Percentiles rank a stretch among this genome's conserved stretches.
Conservation (phyloP, 2,329 filamentous ascomycete species). For the Aspergillus versicolor region DNA sequence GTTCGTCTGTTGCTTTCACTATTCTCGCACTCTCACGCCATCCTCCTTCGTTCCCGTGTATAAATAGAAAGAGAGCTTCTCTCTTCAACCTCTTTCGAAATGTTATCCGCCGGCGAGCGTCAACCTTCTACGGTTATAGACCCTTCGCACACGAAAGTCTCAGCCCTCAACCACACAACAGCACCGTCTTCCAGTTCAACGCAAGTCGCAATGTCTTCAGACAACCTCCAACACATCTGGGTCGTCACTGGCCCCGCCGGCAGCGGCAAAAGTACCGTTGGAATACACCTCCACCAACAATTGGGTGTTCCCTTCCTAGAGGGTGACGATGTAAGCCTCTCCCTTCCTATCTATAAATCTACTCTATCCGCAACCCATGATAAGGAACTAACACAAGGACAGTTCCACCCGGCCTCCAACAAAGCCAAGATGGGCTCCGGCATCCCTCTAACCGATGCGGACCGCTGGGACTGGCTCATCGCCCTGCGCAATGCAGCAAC, state of each 20-base stretch:
- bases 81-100: not conserved
- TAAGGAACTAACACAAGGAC: not conserved
- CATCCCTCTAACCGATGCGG: conserved; percentile 82
- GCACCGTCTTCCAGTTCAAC: conserved; percentile 6
- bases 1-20: conserved; percentile 17
- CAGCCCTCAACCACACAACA: conserved; percentile 19
- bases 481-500: conserved; percentile 65
- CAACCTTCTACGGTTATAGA: conserved; percentile 24
- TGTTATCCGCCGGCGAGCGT: conserved; percentile 44
- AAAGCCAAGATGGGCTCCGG: conserved; percentile 88
- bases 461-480: conserved; percentile 97
- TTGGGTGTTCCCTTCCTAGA: conserved; percentile 71
- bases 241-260: conserved; percentile 76
- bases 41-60: not conserved
- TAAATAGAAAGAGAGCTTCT: not conserved
- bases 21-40: conserved; percentile 12
- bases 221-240: conserved; percentile 67
- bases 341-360: not conserved
- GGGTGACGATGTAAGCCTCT: conserved; percentile 68
- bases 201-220: conserved; percentile 14
- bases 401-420: conserved; percentile 62
- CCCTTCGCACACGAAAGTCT: conserved; percentile 20
- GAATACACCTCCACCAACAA: conserved; percentile 61
- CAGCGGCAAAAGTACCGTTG: conserved; percentile 76
- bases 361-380: not conserved